Conservation (phyloP, 495 filamentous ascomycete genomes). For the Venustampulla echinocandica region DNA sequence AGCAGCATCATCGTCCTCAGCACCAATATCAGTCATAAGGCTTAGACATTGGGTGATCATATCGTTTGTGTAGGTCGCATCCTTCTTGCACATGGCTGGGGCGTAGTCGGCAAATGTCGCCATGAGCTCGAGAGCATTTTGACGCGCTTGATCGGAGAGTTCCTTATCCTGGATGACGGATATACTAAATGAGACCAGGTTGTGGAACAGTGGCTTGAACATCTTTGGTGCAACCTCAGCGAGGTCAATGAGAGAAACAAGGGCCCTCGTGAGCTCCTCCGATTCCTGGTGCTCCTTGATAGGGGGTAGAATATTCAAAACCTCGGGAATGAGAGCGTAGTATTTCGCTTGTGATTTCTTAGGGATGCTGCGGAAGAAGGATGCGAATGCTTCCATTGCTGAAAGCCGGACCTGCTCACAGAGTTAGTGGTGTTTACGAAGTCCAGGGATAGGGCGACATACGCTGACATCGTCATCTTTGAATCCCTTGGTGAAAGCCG, state of each 20-base stretch:
- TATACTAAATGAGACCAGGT: constrained; percentile 84
- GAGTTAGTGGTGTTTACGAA: constrained; percentile 1
- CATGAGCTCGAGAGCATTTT: constrained; percentile 95
- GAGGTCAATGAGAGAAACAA: constrained; percentile 85
- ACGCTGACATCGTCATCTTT: constrained; percentile 76
- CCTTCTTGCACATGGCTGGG: constrained; percentile 88
- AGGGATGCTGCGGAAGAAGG: constrained; percentile 82
- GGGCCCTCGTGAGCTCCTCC: constrained; percentile 78
- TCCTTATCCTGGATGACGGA: constrained; percentile 94
- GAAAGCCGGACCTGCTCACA: constrained; percentile 61
- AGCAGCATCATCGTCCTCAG: constrained; percentile 86
- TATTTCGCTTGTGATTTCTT: constrained; percentile 86
- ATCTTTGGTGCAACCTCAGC: constrained; percentile 88
- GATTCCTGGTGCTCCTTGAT: constrained; percentile 85
- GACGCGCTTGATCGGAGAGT: constrained; percentile 75
- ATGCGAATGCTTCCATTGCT: constrained; percentile 92
- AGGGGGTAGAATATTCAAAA: constrained; percentile 87
- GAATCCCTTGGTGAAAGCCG: constrained; percentile 84
- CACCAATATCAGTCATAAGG: constrained; percentile 97
- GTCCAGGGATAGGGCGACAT: constrained; percentile 23
- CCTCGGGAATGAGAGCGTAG: constrained; percentile 72
- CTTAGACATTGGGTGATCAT: constrained; percentile 99
- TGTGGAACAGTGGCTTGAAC: constrained; percentile 89
- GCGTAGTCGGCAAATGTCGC: constrained; percentile 96
- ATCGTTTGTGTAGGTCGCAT: constrained; percentile 76